Evolutionary conservation across 345 rosid genomes (phyloP).

Genomic region (Hypericum perforatum): DNA sequence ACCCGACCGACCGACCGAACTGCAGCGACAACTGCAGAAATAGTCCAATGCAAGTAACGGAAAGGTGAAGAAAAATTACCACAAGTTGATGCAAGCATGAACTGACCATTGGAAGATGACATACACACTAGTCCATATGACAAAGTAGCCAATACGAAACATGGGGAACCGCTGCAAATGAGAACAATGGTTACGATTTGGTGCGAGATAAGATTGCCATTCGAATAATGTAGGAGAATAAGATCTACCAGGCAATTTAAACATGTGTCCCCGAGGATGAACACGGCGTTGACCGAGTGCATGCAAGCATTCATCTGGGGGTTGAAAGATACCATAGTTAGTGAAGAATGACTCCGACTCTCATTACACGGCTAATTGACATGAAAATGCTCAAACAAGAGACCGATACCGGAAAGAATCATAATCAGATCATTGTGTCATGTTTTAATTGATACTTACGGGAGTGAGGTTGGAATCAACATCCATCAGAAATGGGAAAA

Average conservation of each 20-base stretch:
- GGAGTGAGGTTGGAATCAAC: constrained; percentile 36
- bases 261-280: constrained; percentile 65
- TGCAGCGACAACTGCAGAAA: too few species aligned
- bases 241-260: constrained; percentile 66
- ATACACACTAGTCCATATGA: constrained; percentile 54
- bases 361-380: too few species aligned
- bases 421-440: too few species aligned
- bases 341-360: too few species aligned
- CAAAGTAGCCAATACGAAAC: constrained; percentile 69
- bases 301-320: constrained; percentile 53
- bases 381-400: too few species aligned
- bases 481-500: constrained; percentile 56
- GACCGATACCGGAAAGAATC: too few species aligned
- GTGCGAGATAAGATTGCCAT: too few species aligned
- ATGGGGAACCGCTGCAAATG: constrained; percentile 81
- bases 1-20: too few species aligned
- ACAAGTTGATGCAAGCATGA: constrained; percentile 65
- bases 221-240: too few species aligned
- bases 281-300: constrained; percentile 75
- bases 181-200: too few species aligned
- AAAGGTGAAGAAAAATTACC: constrained; percentile 32
- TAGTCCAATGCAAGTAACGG: not conserved
- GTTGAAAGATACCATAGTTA: too few species aligned
- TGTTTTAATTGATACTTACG: too few species aligned
- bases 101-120: constrained; percentile 86